These are phyloP conservation scores for Globisporangium middletonii DNA, from an alignment of 352 stramenopile species.

Conservation along the genomic window DNA sequence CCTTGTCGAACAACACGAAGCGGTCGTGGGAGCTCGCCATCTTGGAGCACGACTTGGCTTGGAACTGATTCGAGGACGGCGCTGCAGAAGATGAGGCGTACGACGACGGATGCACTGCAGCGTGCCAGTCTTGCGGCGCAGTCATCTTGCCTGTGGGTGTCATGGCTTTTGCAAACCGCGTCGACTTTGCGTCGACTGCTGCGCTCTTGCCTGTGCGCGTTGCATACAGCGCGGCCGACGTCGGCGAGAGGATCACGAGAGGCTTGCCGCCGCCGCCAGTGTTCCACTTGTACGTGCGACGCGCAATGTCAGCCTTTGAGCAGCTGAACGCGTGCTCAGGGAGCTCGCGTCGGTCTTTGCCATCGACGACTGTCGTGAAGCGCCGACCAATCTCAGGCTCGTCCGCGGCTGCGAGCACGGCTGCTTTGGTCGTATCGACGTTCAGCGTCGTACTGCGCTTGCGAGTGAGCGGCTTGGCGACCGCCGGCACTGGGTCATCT, in stretches of 20 bases:
- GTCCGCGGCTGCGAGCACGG: constrained; percentile 2
- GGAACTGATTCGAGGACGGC: background rate
- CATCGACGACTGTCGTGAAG: constrained; percentile 13
- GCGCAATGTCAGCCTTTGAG: constrained; percentile 12
- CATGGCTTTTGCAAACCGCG: constrained; percentile 6
- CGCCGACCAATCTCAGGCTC: constrained; percentile 2
- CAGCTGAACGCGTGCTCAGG: constrained; percentile 14
- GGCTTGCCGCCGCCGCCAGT: constrained; percentile 13
- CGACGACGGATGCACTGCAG: background rate
- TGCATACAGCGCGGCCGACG: constrained; percentile 7
- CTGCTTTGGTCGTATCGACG: constrained; percentile 10
- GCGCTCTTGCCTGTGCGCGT: background rate
- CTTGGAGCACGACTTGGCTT: constrained; percentile 16
- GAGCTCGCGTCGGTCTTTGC: constrained; percentile 7
- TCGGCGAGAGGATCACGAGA: constrained; percentile 9
- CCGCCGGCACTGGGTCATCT: background rate
- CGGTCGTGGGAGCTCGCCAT: constrained; percentile 1
- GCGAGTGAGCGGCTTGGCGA: constrained; percentile 4
- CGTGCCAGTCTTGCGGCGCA: constrained; percentile 7
- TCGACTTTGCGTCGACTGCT: background rate
- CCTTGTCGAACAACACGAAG: constrained; percentile 7
- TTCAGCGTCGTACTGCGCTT: constrained; percentile 15
- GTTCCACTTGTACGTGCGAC: constrained; percentile 10
- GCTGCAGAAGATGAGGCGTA: background rate
- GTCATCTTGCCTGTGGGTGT: constrained; percentile 2